Conservation (phyloP, 768 basidiomycete genomes). For the Phlebiopsis flavidoalba region DNA sequence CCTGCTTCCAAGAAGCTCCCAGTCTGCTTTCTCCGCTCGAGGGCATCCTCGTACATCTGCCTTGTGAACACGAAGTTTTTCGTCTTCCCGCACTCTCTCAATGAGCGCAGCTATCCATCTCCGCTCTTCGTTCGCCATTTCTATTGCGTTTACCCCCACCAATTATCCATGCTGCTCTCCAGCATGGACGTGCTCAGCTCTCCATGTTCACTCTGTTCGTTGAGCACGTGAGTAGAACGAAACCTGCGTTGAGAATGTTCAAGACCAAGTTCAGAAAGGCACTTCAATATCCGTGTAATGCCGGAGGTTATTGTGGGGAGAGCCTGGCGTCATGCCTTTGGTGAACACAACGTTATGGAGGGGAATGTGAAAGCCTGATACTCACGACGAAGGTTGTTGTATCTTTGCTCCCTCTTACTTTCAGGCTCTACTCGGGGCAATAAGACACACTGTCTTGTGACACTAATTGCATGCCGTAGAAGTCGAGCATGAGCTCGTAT, state of each 20-base stretch:
- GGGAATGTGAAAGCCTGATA: conserved; percentile 13
- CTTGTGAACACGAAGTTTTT: conserved; percentile 47
- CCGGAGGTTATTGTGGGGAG: conserved; percentile 74
- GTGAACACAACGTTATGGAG: too few relatives aligned
- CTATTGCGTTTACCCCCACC: conserved; percentile 78
- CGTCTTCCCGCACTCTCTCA: conserved; percentile 39
- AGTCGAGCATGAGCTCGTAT: conserved; percentile 72
- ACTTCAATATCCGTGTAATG: conserved; percentile 74
- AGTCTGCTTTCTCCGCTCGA: conserved; percentile 35
- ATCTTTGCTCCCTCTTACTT: conserved; percentile 47
- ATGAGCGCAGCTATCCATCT: conserved; percentile 49
- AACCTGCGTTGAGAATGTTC: conserved; percentile 63
- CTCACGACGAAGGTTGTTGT: conserved; percentile 64
- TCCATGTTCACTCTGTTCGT: conserved; percentile 58
- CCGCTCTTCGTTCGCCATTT: conserved; percentile 53
- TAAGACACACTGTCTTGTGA: conserved; percentile 52
- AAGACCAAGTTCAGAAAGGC: conserved; percentile 63
- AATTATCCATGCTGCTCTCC: conserved; percentile 63
- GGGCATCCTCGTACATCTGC: conserved; percentile 46
- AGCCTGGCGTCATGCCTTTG: too few relatives aligned
- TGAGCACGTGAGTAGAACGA: conserved; percentile 55
- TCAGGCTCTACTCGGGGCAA: conserved; percentile 45
- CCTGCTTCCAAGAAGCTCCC: conserved; percentile 24
- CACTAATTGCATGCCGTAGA: conserved; percentile 71
- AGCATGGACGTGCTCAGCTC: conserved; percentile 46